Base-by-base conservation (phyloP, 225 moss, liverwort and hornwort species). In the Sphagnum tenellum region DNA sequence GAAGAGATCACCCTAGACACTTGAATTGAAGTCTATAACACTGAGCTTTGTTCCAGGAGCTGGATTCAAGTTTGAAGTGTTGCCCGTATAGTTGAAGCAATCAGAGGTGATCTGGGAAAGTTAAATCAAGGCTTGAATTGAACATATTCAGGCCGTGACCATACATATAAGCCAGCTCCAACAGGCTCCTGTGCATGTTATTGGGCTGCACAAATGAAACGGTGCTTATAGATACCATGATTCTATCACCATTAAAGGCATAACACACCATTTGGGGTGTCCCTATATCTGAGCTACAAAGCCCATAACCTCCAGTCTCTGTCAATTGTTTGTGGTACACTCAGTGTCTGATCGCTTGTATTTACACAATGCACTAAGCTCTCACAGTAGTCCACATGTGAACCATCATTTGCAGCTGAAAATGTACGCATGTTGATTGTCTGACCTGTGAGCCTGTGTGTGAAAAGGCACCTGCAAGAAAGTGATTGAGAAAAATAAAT, bases 141-240 rank as follows among this genome's bases (percentile, higher is more conserved):
- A 71, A 8, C 11, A 69, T 50, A 3, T 46, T 55, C 2, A 65
- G 67, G 47, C 75, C 80, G 3, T n/a, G 72, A 46, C 55, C 73
- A 2, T 64, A 72, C 66, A 63, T n/a, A n/a, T 80, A 84, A 12
- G 77, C 77, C 9, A 72, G 70, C 55, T 84, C 80, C 56, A 84
- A 71, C 13, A 84, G 65, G 3, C 77, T 50, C 65, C 61, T 77
- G 50, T 8, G 57, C 3, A 77, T 77, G 48, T 64, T 71, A 0
- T 66, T 77, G 45, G 84, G 84, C 0, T 57, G 14, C 8, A 80
- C 67, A 7, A 80, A 84, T 2, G 80, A 80, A 13, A 80, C 61
- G 45, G 80, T 84, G 56, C 80, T 84, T 4, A 84, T 59, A 7
- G 75, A 60, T 60, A 69, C 84, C 9, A 72, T 49, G n/a, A 80